A percentile compares a stretch with the other conserved stretches of the same genome.
Evolutionary conservation across 2,329 filamentous ascomycete species (phyloP).

Genomic region (Calycina marina): DNA sequence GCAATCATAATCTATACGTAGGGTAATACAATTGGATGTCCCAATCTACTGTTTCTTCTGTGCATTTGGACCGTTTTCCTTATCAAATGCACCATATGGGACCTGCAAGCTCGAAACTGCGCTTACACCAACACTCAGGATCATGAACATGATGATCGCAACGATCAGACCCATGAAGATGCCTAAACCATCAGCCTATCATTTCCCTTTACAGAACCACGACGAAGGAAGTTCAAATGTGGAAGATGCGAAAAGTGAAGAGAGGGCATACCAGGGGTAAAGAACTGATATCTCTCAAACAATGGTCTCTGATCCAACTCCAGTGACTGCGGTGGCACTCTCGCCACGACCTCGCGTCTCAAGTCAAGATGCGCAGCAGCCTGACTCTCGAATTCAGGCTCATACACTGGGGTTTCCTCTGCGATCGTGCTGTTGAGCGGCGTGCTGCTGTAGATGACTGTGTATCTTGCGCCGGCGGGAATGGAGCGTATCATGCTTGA

Average conservation of each 20-base stretch:
- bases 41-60: slow-evolving; percentile 66
- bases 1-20: no score
- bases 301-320: slow-evolving; percentile 38
- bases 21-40: no score
- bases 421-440: slow-evolving; percentile 22
- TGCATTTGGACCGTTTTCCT: slow-evolving; percentile 79
- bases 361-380: slow-evolving; percentile 55
- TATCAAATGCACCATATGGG: slow-evolving; percentile 89
- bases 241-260: background rate
- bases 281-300: slow-evolving; percentile 91
- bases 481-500: slow-evolving; percentile 24
- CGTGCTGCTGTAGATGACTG: slow-evolving; percentile 61
- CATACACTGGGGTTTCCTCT: slow-evolving; percentile 32
- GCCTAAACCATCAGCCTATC: slow-evolving; percentile 32
- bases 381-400: slow-evolving; percentile 40
- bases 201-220: background rate
- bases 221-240: background rate
- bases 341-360: slow-evolving; percentile 38
- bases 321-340: slow-evolving; percentile 27
- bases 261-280: slow-evolving; percentile 60
- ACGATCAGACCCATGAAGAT: slow-evolving; percentile 78
- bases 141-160: slow-evolving; percentile 54
- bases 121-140: slow-evolving; percentile 64
- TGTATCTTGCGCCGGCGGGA: slow-evolving; percentile 36
- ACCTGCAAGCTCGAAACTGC: slow-evolving; percentile 73